These are phyloP conservation scores for Bacterosira constricta DNA, from an alignment of 108 stramenopile genomes.

Conservation along the genomic window DNA sequence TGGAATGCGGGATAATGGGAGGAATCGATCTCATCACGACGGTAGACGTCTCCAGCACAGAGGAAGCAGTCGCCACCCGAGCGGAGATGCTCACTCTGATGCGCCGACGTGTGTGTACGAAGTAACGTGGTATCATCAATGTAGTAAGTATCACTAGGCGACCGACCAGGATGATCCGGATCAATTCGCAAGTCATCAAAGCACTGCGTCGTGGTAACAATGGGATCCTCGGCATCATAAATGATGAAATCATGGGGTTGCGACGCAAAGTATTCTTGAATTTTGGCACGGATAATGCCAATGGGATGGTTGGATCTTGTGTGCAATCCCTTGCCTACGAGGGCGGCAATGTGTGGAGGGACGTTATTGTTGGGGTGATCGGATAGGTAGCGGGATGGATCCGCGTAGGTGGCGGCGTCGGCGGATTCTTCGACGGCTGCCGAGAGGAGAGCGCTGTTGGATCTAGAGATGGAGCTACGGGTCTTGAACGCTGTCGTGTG, in stretches of 20 bases:
- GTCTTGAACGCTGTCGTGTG: not conserved
- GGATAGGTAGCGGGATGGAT: constrained; percentile 47
- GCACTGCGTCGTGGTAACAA: constrained; percentile 70
- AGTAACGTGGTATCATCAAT: constrained; percentile 70
- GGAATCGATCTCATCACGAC: constrained; percentile 95
- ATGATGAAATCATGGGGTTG: constrained; percentile 35
- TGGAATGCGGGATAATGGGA: constrained; percentile 96
- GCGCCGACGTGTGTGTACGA: constrained; percentile 95
- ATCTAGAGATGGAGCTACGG: not conserved
- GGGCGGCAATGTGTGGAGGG: constrained; percentile 66
- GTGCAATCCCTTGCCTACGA: constrained; percentile 75
- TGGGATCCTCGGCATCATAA: constrained; percentile 79
- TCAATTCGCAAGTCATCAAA: constrained; percentile 84
- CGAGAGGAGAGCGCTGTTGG: constrained; percentile 1
- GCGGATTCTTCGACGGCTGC: constrained; percentile 36
- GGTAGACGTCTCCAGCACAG: constrained; percentile 93
- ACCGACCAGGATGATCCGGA: constrained; percentile 90
- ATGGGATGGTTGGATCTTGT: constrained; percentile 66
- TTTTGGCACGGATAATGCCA: constrained; percentile 79
- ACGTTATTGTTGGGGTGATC: constrained; percentile 78
- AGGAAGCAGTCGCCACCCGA: constrained; percentile 75
- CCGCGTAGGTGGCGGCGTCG: constrained; percentile 38
- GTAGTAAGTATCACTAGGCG: constrained; percentile 94
- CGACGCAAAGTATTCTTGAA: constrained; percentile 72
- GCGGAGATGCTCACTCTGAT: constrained; percentile 89